Conservation (phyloP, 768 basidiomycete genomes). For the Psilocybe cyanescens region DNA sequence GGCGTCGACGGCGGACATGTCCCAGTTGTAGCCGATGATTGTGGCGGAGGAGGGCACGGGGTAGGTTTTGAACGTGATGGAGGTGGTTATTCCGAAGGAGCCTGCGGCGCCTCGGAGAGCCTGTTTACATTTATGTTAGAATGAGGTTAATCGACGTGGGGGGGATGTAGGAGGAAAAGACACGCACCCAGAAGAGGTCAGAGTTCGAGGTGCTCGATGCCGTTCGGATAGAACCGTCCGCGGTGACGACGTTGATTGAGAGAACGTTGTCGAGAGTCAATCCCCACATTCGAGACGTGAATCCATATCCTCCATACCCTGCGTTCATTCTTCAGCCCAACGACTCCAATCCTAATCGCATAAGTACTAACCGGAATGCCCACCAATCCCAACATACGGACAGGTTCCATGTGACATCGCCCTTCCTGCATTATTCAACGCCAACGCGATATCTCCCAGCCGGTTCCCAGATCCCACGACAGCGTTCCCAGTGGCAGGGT, state of each 20-base stretch:
- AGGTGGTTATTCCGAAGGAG: conserved; percentile 42
- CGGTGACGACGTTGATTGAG: conserved; percentile 24
- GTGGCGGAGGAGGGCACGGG: conserved; percentile 35
- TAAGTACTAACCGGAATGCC: conserved; percentile 34
- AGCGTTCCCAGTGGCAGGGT: conserved; percentile 30
- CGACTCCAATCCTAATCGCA: background rate
- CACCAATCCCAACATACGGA: conserved; percentile 47
- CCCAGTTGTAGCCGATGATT: conserved; percentile 39
- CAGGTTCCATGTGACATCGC: conserved; percentile 45
- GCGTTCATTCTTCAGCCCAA: background rate
- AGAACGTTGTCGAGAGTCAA: conserved; percentile 24
- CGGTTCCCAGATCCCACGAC: conserved; percentile 38
- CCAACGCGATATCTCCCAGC: conserved; percentile 38
- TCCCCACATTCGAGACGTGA: conserved; percentile 26
- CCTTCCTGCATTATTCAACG: conserved; percentile 36
- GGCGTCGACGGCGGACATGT: conserved; percentile 29
- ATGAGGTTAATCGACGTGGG: background rate
- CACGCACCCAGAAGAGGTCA: conserved; percentile 30
- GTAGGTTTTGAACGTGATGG: conserved; percentile 36
- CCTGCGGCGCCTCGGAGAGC: conserved; percentile 39
- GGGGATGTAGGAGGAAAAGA: background rate
- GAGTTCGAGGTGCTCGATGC: conserved; percentile 20
- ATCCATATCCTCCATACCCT: conserved; percentile 25
- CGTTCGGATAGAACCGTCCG: conserved; percentile 24
- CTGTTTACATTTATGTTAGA: conserved; percentile 20